Evolutionary conservation across 2,329 filamentous ascomycete species (phyloP), one percentile per base, ranked within the genome.

Genomic region (Botrytis fabae): DNA sequence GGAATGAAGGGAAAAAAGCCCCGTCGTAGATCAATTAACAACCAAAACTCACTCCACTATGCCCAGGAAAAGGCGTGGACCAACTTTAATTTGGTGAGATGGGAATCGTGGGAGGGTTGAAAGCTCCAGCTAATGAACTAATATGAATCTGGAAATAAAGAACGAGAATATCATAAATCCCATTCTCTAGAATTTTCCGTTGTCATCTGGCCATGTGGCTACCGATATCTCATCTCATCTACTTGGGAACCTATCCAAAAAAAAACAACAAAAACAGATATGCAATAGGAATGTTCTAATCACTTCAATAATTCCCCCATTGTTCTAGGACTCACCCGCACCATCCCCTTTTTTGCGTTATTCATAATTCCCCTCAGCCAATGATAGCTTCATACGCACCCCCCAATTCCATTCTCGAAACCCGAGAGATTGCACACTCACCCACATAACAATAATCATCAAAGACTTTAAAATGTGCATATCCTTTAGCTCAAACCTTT

Each of bases 31-130:
- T 64, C 40, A 63, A 63, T 63, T 32, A 46, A 64, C 25, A 57
- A 57, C 12, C 51, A 57, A 28, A 57, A 28, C 51, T 57, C 35
- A 46, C 61, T 63, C 61, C 61, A 44, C 40, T 20, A 12, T 16
- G 38, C n/a, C 40, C 61, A 44, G 61, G 16, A 44, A 32, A 44
- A 63, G 61, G 25, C 46, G 40, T 64, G 61, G n/a, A 25, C 40
- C 57, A 70, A 70, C 69, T 54, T 42, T 71, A 64, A 71, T 63
- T 71, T 71, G 69, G 64, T 70, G 68, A 54, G 38, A 59, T 70
- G 32, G 12, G 25, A 51, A 51, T 51, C 48, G 25, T n/a, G 48
- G 35, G 22, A 48, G 54, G 40, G 10, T 51, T 44, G n/a, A 57
- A 42, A 22, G 18, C 44, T 28, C 42, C 35, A 42, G 48, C 48